Percentiles rank a stretch among this genome's conserved stretches.
Evolutionary conservation across 192 early-diverging fungal species (phyloP).

Genomic region (Linnemannia zychae): DNA sequence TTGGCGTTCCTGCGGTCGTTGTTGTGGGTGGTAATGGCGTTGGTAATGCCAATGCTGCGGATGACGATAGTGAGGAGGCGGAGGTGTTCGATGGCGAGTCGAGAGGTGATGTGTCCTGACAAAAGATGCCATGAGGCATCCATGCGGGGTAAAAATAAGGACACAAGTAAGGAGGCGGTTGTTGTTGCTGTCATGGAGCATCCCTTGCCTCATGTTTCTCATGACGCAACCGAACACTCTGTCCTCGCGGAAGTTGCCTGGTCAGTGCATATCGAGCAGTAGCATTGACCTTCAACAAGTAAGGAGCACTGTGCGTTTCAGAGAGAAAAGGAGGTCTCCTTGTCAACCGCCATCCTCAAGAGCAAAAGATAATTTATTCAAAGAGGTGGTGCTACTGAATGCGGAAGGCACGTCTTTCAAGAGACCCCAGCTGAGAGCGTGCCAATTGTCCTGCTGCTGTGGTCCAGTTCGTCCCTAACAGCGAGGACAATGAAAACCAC

Average conservation of each 20-base stretch:
- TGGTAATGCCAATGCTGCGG: neutral
- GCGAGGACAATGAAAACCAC: neutral
- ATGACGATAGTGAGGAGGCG: neutral
- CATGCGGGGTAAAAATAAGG: conserved; percentile 2
- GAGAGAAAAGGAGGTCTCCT: neutral
- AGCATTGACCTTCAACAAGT: neutral
- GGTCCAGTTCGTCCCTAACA: neutral
- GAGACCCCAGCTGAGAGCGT: neutral
- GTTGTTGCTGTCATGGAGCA: neutral
- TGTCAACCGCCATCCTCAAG: neutral
- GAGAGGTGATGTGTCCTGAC: neutral
- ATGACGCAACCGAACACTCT: neutral
- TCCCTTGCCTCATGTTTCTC: neutral
- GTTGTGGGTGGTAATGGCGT: neutral
- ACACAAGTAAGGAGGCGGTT: neutral
- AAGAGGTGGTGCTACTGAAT: neutral
- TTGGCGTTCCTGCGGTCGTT: neutral
- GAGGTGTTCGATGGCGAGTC: neutral
- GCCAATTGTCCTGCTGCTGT: neutral
- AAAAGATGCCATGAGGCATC: conserved; percentile 7
- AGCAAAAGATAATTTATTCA: neutral
- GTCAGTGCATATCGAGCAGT: neutral
- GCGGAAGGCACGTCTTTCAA: neutral
- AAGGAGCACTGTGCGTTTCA: neutral
- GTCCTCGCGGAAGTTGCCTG: neutral